phyloP scores from a whole-genome alignment of 1,284 basidiomycete genomes.

The Sporisorium reilianum region DNA sequence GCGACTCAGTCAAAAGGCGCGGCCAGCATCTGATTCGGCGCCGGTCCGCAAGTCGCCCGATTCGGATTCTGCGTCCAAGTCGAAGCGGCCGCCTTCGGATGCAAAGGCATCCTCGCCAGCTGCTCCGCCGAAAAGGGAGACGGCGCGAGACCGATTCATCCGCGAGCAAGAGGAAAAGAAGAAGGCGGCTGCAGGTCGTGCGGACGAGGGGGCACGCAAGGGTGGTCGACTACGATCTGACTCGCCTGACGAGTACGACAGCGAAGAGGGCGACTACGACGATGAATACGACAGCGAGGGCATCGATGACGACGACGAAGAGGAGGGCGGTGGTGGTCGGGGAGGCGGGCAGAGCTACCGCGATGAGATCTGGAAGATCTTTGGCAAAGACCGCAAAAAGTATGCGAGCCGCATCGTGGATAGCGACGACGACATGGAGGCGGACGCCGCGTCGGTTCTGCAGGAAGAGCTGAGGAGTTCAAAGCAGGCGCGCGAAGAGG shows the following conservation, averaged over 20 bases:
- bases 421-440: conserved; percentile 68
- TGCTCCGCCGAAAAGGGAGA: conserved; percentile 44
- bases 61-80: conserved; percentile 8
- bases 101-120: conserved; percentile 13
- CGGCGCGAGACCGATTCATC: conserved; percentile 59
- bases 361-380: conserved; percentile 64
- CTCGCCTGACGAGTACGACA: conserved; percentile 33
- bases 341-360: conserved; percentile 29
- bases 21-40: neutral
- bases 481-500: conserved; percentile 55
- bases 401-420: conserved; percentile 57
- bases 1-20: conserved; percentile 31
- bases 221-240: conserved; percentile 2
- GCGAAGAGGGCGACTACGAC: conserved; percentile 38
- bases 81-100: conserved; percentile 9
- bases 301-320: conserved; percentile 43
- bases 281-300: conserved; percentile 44
- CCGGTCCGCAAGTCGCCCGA: conserved; percentile 22
- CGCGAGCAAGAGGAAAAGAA: conserved; percentile 59
- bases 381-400: conserved; percentile 59
- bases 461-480: conserved; percentile 61
- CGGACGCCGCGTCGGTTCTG: conserved; percentile 57
- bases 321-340: conserved; percentile 12
- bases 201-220: neutral
- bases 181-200: conserved; percentile 16